These are phyloP conservation scores for Glycine latifolia DNA, from an alignment of 306 rosid species.

Conservation along the genomic window DNA sequence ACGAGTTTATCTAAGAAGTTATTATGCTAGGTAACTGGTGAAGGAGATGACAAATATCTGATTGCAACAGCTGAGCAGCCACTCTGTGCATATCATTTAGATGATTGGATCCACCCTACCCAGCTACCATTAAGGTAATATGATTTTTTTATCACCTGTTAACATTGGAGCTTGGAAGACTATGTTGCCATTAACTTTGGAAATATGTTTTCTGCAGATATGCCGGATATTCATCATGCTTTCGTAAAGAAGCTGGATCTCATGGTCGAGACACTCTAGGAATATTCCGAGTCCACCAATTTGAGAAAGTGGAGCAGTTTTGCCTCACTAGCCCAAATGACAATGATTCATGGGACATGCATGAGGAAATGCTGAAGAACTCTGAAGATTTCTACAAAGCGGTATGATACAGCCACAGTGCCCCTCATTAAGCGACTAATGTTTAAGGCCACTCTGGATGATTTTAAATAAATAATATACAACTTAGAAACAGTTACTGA, in stretches of 20 bases:
- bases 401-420: constrained; percentile 45
- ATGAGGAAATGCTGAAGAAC: constrained; percentile 92
- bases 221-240: constrained; percentile 98
- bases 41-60: constrained; percentile 96
- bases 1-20: constrained; percentile 29
- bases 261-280: constrained; percentile 98
- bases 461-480: background rate
- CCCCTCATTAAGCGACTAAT: constrained; percentile 14
- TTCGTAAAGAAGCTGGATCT: constrained; percentile 97
- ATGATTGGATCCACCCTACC: constrained; percentile 98
- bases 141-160: background rate
- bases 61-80: constrained; percentile 99
- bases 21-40: constrained; percentile 84
- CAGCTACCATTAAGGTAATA: constrained; percentile 83
- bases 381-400: constrained; percentile 84
- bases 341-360: constrained; percentile 94
- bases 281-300: constrained; percentile 94
- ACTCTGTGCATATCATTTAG: constrained; percentile 85
- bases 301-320: constrained; percentile 96
- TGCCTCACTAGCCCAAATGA: constrained; percentile 85
- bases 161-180: constrained; percentile 10
- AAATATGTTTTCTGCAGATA: constrained; percentile 58
- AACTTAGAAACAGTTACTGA: no score
- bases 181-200: constrained; percentile 18
- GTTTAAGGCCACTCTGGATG: background rate